Evolutionary conservation across 495 filamentous ascomycete genomes (phyloP).

Genomic region (Penicillium coprophilum): DNA sequence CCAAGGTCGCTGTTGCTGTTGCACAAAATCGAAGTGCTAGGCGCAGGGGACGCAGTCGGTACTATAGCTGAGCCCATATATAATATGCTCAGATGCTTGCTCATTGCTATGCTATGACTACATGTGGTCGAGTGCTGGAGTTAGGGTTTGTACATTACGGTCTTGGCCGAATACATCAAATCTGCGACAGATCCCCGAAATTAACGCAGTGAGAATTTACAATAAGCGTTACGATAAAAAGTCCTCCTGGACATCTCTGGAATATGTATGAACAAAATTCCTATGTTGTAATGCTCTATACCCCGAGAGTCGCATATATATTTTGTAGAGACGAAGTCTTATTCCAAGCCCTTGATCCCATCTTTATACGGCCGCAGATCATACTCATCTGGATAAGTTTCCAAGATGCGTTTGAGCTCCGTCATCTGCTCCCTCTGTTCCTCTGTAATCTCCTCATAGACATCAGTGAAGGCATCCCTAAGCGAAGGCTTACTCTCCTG

Average conservation of each 20-base stretch:
- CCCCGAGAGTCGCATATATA: neutral
- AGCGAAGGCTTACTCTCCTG: constrained; percentile 84
- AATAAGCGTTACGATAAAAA: neutral
- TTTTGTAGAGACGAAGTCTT: neutral
- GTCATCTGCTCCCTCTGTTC: constrained; percentile 77
- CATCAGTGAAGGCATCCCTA: constrained; percentile 74
- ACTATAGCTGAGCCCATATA: neutral
- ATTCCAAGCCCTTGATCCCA: constrained; percentile 64
- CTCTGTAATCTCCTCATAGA: constrained; percentile 84
- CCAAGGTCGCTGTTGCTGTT: constrained; percentile 19
- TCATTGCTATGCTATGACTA: neutral
- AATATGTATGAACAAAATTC: neutral
- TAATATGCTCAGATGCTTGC: neutral
- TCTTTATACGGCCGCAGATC: constrained; percentile 76
- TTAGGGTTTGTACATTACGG: neutral
- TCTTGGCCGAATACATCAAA: neutral
- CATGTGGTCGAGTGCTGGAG: neutral
- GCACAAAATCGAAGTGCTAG: neutral
- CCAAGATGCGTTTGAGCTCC: constrained; percentile 71
- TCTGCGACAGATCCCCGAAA: neutral
- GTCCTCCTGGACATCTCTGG: neutral
- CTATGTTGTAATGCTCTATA: neutral
- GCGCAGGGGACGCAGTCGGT: neutral
- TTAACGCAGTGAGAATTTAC: neutral
- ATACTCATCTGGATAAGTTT: constrained; percentile 92